Evolutionary conservation across 2,329 filamentous ascomycete genomes (phyloP), one percentile per base, ranked within the genome.

Genomic region (Lithohypha guttulata): DNA sequence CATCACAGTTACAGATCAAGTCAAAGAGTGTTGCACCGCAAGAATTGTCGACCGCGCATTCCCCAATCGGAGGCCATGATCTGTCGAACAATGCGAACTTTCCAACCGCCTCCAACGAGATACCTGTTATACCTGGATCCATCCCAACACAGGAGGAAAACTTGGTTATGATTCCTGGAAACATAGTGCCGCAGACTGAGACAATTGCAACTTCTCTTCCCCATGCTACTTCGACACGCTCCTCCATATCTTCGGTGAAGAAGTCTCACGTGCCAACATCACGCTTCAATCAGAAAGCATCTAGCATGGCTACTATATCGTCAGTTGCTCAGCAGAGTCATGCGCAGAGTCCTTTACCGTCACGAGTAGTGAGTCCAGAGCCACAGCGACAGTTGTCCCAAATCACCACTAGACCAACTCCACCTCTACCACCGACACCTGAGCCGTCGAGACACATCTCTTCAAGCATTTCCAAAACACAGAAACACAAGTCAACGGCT

Each of bases 211-310:
- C 33, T 38, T 31, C 41, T 37, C 13, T 8, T 28, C 7, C 25
- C 33, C 17, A 36, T 37, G 13, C 11, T n/a, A n/a, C 13, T 15
- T 48, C 45, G 5, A 34, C 46, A 9, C 41, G 42, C 4, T 47
- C 48, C 18, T 49, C 48, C 2, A 46, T 45, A 31, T 33, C 35
- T 7, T 51, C 49, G 3, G 42, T 29, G 18, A 41, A 23, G 20
- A 28, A 29, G 19, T 35, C 48, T 7, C 36, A 43, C 17, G 45
- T 46, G 11, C 49, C 49, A 4, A 51, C 49, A 1, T 51, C 49
- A 14, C 50, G 46, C 39, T 51, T 50, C 39, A 51, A 50, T 29
- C 43, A 48, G 18, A 51, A 51, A 32, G 42, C 41, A n/a, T 20
- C 29, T 9, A 32, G 27, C 27, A 23, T 33, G 19, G 27, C 36